Evolutionary conservation across 352 stramenopile genomes (phyloP).

Genomic region (Globisporangium alternatum): DNA sequence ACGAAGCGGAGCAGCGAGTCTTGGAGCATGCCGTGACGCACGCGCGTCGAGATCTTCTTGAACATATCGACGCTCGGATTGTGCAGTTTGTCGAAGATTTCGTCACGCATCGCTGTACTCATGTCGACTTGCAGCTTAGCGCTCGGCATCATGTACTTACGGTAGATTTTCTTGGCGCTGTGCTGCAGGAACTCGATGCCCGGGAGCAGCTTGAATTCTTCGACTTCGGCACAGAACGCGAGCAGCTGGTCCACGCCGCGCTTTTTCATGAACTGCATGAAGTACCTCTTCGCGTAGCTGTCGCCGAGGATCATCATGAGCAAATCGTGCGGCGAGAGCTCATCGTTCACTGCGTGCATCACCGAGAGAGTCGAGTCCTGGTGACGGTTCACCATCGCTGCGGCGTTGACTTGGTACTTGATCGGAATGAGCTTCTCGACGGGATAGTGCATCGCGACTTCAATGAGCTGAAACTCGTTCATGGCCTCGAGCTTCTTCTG

Average conservation of each 20-base stretch:
- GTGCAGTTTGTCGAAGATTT: conserved; percentile 58
- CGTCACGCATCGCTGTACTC: conserved; percentile 74
- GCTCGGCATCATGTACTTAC: conserved; percentile 77
- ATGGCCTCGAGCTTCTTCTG: conserved; percentile 56
- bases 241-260: conserved; percentile 61
- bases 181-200: conserved; percentile 85
- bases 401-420: conserved; percentile 18
- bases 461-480: conserved; percentile 72
- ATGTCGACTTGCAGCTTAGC: conserved; percentile 83
- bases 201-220: conserved; percentile 75
- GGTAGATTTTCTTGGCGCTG: conserved; percentile 83
- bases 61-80: conserved; percentile 86
- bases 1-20: conserved; percentile 78
- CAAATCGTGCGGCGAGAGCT: conserved; percentile 45
- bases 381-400: neutral
- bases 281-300: conserved; percentile 67
- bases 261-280: conserved; percentile 73
- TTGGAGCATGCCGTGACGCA: conserved; percentile 72
- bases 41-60: conserved; percentile 63
- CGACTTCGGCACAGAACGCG: conserved; percentile 74
- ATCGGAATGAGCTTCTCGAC: conserved; percentile 72
- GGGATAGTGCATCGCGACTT: conserved; percentile 67
- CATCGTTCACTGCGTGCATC: conserved; percentile 24
- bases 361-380: conserved; percentile 11
- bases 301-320: conserved; percentile 50